A percentile compares a stretch with the other conserved stretches of the same genome.
These are phyloP conservation scores for Cyberlindnera mycetangii DNA, from an alignment of 805 yeast genomes.

Conservation along the genomic window DNA sequence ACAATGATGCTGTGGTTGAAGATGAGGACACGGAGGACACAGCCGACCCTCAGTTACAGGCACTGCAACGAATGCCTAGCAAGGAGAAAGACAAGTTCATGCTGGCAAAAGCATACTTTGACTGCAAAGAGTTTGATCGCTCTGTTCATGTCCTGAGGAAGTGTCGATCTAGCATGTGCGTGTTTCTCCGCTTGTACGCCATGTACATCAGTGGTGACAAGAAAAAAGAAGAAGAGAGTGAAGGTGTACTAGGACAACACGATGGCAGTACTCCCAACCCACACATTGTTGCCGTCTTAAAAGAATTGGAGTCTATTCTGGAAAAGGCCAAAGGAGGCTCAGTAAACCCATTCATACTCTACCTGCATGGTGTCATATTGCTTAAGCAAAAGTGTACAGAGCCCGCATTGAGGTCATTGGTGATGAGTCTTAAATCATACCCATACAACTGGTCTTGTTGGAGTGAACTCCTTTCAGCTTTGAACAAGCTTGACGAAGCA, in stretches of 20 bases:
- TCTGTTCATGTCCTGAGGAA: slow-evolving; percentile 58
- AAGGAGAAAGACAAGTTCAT: slow-evolving; percentile 45
- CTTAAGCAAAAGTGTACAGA: slow-evolving; percentile 58
- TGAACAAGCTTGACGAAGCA: slow-evolving; percentile 63
- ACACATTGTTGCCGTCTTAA: slow-evolving; percentile 34
- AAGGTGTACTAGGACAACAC: slow-evolving; percentile 53
- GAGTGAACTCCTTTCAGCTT: slow-evolving; percentile 69
- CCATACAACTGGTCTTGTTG: slow-evolving; percentile 95
- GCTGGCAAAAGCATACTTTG: slow-evolving; percentile 72
- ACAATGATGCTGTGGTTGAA: slow-evolving; percentile 22
- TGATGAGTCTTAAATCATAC: slow-evolving; percentile 58
- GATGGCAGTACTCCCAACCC: slow-evolving; percentile 32
- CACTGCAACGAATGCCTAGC: slow-evolving; percentile 8
- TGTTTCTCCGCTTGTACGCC: slow-evolving; percentile 68
- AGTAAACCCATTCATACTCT: slow-evolving; percentile 59
- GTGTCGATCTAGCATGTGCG: slow-evolving; percentile 47
- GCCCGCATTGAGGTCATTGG: slow-evolving; percentile 58
- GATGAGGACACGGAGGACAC: neutral
- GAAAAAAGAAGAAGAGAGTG: slow-evolving; percentile 64
- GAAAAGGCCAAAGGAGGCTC: slow-evolving; percentile 22
- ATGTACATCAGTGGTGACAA: slow-evolving; percentile 76
- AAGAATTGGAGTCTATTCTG: slow-evolving; percentile 39
- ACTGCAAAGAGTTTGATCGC: slow-evolving; percentile 80
- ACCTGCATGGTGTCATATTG: slow-evolving; percentile 67
- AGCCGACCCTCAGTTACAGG: neutral